Evolutionary conservation across 2,329 filamentous ascomycete genomes (phyloP), one percentile per base, ranked within the genome.

Genomic region (Colletotrichum musae): DNA sequence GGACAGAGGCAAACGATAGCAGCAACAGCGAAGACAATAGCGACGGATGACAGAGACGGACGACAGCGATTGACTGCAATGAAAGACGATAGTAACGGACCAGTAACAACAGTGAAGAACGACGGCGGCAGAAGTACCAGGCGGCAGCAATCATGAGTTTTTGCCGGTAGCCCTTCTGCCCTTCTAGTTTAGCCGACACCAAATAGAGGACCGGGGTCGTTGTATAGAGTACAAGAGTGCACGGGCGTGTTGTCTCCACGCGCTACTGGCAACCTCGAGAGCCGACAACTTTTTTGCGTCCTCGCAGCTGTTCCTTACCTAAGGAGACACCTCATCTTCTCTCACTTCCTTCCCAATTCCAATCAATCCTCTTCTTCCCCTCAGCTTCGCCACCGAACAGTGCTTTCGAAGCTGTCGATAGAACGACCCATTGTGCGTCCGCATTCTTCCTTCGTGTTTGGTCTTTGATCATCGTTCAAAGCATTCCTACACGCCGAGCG

Each of bases 251-350:
- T 36, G 26, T 28, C 43, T 66, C 51, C 12, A 24, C 21, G 18
- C 45, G 45, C 18, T 18, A n/a, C 45, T 18, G 18, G 6, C 16
- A 18, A 47, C 16, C 6, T 18, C 43, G 12, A 10, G 59, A 24
- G 21, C 21, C 58, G 56, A 51, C 66, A 66, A 61, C 62, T 41
- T 53, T 68, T 68, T 52, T 60, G 32, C 21, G 54, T 61, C 50
- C 66, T 56, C 56, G n/a, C 50, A n/a, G 52, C 39, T 28, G 26
- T 24, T 24, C 62, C 54, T 60, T 69, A 69, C 66, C 66, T 69
- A 69, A 69, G 47, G 54, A 57, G 56, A 69, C 66, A 61, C 66
- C 61, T 69, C 62, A 60, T 26, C 45, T 50, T 28, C n/a, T 50
- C 18, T 53, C 54, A 45, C 50, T n/a, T 53, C 13, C 43, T 47